Conservation (phyloP, 2,329 filamentous ascomycete species). For the Plectosphaerella sp. region DNA sequence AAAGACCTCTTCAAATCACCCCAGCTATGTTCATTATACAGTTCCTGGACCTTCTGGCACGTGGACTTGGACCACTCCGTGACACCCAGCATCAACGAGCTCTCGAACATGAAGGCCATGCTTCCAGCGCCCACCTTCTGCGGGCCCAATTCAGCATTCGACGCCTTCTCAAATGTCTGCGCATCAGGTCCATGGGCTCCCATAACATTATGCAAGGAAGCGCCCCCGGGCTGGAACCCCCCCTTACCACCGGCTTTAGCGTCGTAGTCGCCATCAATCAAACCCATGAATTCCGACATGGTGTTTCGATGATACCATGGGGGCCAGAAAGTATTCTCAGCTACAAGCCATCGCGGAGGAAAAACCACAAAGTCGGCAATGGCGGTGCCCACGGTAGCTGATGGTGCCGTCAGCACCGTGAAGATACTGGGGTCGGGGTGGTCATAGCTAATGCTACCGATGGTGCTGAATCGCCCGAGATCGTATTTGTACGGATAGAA, state of each 20-base stretch:
- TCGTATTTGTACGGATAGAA: conserved; percentile 68
- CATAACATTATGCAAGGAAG: conserved; percentile 50
- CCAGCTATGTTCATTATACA: conserved; percentile 65
- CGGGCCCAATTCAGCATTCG: conserved; percentile 30
- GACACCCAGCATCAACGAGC: conserved; percentile 46
- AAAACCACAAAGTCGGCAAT: conserved; percentile 57
- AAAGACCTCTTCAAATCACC: conserved; percentile 12
- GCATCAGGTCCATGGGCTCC: conserved; percentile 47
- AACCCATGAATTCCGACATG: conserved; percentile 43
- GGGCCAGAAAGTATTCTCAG: too few relatives aligned
- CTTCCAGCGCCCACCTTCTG: conserved; percentile 34
- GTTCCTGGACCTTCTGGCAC: conserved; percentile 35
- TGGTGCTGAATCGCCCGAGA: conserved; percentile 58
- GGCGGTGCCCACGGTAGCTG: conserved; percentile 46
- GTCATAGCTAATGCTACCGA: conserved; percentile 59
- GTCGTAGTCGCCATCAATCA: conserved; percentile 40
- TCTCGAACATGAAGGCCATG: conserved; percentile 44
- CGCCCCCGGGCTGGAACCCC: conserved; percentile 36
- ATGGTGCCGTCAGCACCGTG: conserved; percentile 50
- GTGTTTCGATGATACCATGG: conserved; percentile 55
- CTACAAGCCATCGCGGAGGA: conserved; percentile 55
- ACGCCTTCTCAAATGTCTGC: conserved; percentile 36
- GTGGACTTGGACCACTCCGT: conserved; percentile 46
- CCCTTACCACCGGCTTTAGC: conserved; percentile 36
- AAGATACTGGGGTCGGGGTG: conserved; percentile 64